Evolutionary conservation across 75 land plant genomes (phyloP), one percentile per base, ranked within the genome.

Genomic region (Selaginella tamariscina): DNA sequence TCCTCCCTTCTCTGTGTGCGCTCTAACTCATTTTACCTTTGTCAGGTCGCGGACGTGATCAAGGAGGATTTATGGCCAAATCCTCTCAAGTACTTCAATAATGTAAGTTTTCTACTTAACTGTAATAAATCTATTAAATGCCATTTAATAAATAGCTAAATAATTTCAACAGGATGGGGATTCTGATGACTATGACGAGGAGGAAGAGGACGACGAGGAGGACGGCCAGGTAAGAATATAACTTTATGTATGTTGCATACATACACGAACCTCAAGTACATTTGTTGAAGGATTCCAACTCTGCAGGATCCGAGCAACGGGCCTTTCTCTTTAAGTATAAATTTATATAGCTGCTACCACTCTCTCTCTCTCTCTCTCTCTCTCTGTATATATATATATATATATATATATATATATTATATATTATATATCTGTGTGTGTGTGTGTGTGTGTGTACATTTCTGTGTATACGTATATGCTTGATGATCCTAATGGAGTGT

Each of bases 41-140:
- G 56, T 27, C 84, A 90, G 96, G 76, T 90, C 44, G 96, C 96
- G 31, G 92, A 87, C 57, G 78, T 90, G 54, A 90, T 90, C 39
- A 90, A 90, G 81, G 96, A 90, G 56, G 96, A 90, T 72, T 66
- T 90, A 56, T 90, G 96, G 96, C 92, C 96, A 11, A 90, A 90
- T 80, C 96, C 96, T 54, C 70, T 90, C 56, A 85, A 80, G 68
- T 90, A 90, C 60, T 90, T 90, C 73, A 87, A 90, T 78, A 87
- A 85, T 79, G 96, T 90, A 71, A 72, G 78, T 73, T 9, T 64
- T 29, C 33, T 27, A 30, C 33, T 29, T 5, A 69, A 22, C 21
- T 31, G 13, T 0, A 44, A n/a, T 68, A 56, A 21, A n/a, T 1
- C 24, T 30, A n/a, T 18, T 32, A 13, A 1, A 21, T 8, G 2